A percentile compares a stretch with the other conserved stretches of the same genome.
phyloP scores from a whole-genome alignment of 2,329 filamentous ascomycete genomes.

The Trematosphaeria pertusa region DNA sequence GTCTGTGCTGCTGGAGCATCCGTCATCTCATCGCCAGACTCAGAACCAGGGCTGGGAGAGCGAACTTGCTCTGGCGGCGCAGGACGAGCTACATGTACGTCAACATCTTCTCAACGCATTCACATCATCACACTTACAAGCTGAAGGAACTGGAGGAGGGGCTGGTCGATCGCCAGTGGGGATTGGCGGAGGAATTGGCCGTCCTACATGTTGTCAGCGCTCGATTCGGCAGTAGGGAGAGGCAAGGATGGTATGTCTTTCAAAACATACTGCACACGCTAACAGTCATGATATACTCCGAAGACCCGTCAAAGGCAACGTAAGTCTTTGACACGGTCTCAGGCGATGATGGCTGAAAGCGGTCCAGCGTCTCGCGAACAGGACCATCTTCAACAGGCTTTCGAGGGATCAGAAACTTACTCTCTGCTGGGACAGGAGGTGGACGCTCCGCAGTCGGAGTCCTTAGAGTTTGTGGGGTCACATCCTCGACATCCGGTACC shows the following conservation, averaged over 20 bases:
- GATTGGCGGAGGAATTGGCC: slow-evolving; percentile 42
- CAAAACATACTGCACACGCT: slow-evolving; percentile 48
- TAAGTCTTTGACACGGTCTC: slow-evolving; percentile 44
- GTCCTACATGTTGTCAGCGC: slow-evolving; percentile 47
- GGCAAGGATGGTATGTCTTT: slow-evolving; percentile 1
- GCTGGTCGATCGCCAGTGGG: slow-evolving; percentile 28
- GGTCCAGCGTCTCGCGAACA: slow-evolving; percentile 24
- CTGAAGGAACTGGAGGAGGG: slow-evolving; percentile 45
- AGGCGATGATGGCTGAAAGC: slow-evolving; percentile 33
- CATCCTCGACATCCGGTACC: slow-evolving; percentile 63
- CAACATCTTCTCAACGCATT: too few species aligned
- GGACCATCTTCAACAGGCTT: slow-evolving; percentile 35
- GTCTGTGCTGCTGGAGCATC: slow-evolving; percentile 46
- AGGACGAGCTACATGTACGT: slow-evolving; percentile 69
- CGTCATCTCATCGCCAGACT: slow-evolving; percentile 83
- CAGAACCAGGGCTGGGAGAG: slow-evolving; percentile 79
- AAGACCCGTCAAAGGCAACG: slow-evolving; percentile 38
- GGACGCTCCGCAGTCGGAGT: slow-evolving; percentile 47
- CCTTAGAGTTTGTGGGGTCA: slow-evolving; percentile 51
- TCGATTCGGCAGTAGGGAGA: not conserved
- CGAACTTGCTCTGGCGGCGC: slow-evolving; percentile 62
- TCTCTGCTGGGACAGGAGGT: slow-evolving; percentile 57
- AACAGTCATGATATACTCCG: slow-evolving; percentile 48
- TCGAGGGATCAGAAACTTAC: slow-evolving; percentile 55
- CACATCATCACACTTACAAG: slow-evolving; percentile 36